Evolutionary conservation across 2,329 filamentous ascomycete species (phyloP).

Genomic region (Fusarium sp.): DNA sequence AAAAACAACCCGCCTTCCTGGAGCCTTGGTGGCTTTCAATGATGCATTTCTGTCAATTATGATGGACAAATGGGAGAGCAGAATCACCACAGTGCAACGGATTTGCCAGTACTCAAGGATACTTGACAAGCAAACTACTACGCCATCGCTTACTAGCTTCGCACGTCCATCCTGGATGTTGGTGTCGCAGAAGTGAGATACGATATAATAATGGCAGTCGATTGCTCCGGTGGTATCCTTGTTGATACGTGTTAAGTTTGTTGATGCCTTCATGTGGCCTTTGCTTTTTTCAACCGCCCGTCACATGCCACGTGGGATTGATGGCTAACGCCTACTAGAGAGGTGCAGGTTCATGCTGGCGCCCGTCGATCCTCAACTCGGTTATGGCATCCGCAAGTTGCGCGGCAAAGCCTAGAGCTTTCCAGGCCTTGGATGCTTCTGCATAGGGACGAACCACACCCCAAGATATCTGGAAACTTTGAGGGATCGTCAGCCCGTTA

Average conservation of each 20-base stretch:
- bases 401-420: background rate
- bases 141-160: conserved; percentile 47
- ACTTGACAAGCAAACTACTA: conserved; percentile 40
- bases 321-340: conserved; percentile 34
- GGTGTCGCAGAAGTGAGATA: conserved; percentile 23
- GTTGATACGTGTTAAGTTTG: background rate
- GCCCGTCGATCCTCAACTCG: conserved; percentile 33
- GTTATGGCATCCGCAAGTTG: conserved; percentile 21
- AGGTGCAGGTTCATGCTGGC: conserved; percentile 30
- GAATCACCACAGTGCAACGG: conserved; percentile 46
- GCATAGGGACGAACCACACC: conserved; percentile 1
- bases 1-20: conserved; percentile 28
- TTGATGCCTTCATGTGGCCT: conserved; percentile 19
- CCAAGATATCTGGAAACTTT: background rate
- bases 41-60: conserved; percentile 43
- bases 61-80: conserved; percentile 45
- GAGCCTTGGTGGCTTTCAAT: conserved; percentile 22
- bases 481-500: conserved; percentile 3
- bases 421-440: conserved; percentile 4
- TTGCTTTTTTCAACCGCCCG: conserved; percentile 36
- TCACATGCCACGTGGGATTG: conserved; percentile 49
- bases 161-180: conserved; percentile 26
- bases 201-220: conserved; percentile 10
- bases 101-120: conserved; percentile 45
- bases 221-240: background rate